Percentiles rank a stretch among this genome's conserved stretches.
phyloP scores from a whole-genome alignment of 805 yeast species.

The Kockiozyma suomiensis region DNA sequence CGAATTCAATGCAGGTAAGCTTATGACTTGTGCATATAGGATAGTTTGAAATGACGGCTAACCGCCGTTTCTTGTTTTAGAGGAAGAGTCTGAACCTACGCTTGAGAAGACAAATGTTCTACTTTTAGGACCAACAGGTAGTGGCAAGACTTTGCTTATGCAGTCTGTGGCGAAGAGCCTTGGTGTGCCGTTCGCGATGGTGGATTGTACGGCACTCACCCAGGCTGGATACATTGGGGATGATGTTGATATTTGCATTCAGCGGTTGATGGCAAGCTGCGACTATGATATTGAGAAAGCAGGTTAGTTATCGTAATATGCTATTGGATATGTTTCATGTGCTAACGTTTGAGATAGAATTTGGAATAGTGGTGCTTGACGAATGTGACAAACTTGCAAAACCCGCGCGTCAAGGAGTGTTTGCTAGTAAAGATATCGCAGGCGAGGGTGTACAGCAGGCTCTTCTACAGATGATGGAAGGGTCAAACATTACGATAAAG shows the following conservation, averaged over 20 bases:
- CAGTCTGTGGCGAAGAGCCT: slow-evolving; percentile 55
- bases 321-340: not conserved
- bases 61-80: slow-evolving; percentile 33
- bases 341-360: slow-evolving; percentile 45
- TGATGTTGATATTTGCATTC: slow-evolving; percentile 61
- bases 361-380: slow-evolving; percentile 62
- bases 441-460: slow-evolving; percentile 72
- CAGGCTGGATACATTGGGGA: slow-evolving; percentile 70
- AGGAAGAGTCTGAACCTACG: slow-evolving; percentile 46
- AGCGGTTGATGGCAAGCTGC: slow-evolving; percentile 53
- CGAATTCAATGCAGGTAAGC: not conserved
- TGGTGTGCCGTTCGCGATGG: slow-evolving; percentile 60
- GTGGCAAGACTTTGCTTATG: slow-evolving; percentile 63
- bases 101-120: slow-evolving; percentile 60
- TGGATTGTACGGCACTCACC: slow-evolving; percentile 63
- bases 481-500: slow-evolving; percentile 54
- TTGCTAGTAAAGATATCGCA: slow-evolving; percentile 52
- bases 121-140: slow-evolving; percentile 62
- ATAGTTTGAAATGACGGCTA: too few species aligned
- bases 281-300: slow-evolving; percentile 52
- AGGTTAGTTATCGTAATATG: not conserved
- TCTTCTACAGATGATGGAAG: slow-evolving; percentile 58
- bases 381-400: slow-evolving; percentile 62
- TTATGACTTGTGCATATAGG: too few species aligned
- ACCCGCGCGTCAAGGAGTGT: slow-evolving; percentile 38